A percentile compares a stretch with the other conserved stretches of the same genome.
Evolutionary conservation across 345 rosid genomes (phyloP).

Genomic region (Populus pruinosa): DNA sequence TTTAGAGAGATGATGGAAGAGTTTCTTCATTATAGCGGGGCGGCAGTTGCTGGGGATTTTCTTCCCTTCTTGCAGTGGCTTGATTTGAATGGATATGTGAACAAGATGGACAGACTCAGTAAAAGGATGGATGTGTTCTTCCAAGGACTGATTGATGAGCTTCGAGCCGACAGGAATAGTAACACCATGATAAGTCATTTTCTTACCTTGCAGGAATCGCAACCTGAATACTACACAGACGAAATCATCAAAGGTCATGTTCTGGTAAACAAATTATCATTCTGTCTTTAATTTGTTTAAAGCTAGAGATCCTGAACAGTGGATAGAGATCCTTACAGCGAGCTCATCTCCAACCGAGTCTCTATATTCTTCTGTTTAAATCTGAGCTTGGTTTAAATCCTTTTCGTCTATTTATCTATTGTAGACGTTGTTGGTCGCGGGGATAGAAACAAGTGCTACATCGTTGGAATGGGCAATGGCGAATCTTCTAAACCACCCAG

Average conservation of each 20-base stretch:
- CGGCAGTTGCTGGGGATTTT: neutral
- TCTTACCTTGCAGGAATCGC: too few species aligned
- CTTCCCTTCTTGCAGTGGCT: neutral
- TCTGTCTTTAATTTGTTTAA: too few species aligned
- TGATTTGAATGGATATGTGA: neutral
- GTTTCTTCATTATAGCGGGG: neutral
- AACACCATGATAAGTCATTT: too few species aligned
- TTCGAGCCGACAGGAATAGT: neutral
- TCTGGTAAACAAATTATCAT: neutral
- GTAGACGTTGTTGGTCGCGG: neutral
- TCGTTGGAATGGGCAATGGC: constrained; percentile 15
- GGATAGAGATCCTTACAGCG: too few species aligned
- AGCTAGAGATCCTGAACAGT: too few species aligned
- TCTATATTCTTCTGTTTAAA: too few species aligned
- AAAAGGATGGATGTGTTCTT: neutral
- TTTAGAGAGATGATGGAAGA: neutral
- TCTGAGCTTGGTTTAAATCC: too few species aligned
- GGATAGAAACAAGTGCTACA: neutral
- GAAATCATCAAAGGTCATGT: neutral
- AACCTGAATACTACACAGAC: too few species aligned
- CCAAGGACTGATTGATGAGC: neutral
- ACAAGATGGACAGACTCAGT: neutral
- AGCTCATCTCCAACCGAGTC: too few species aligned
- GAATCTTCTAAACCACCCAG: constrained; percentile 5
- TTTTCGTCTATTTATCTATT: neutral